Evolutionary conservation across 2,329 filamentous ascomycete species (phyloP).

Genomic region (Scopulariopsis brevicaulis): DNA sequence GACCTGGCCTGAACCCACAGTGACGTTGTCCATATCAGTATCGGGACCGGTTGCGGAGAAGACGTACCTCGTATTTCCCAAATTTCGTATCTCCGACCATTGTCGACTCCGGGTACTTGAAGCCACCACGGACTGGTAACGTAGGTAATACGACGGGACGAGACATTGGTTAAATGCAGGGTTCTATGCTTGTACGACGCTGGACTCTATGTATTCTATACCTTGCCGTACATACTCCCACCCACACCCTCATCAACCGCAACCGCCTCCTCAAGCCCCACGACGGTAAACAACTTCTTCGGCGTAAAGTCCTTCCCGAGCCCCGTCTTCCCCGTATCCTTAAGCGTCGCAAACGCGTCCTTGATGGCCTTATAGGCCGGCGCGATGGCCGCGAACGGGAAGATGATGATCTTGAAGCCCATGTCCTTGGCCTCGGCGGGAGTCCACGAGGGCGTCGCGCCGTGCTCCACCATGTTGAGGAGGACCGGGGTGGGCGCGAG

Average conservation of each 20-base stretch:
- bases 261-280: neutral
- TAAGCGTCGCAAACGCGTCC: neutral
- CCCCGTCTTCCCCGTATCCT: neutral
- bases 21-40: too few relatives aligned
- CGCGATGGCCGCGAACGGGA: slow-evolving; percentile 32
- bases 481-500: slow-evolving; percentile 38
- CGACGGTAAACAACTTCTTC: neutral
- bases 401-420: slow-evolving; percentile 49
- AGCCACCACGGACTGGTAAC: too few relatives aligned
- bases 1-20: too few relatives aligned
- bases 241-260: neutral
- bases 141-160: too few relatives aligned
- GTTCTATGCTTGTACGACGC: too few relatives aligned
- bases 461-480: slow-evolving; percentile 46
- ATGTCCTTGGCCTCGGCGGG: slow-evolving; percentile 39
- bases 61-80: too few relatives aligned
- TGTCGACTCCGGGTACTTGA: too few relatives aligned
- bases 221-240: neutral
- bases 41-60: too few relatives aligned
- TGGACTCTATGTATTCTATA: neutral
- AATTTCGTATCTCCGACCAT: too few relatives aligned
- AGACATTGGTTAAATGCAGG: too few relatives aligned
- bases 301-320: neutral
- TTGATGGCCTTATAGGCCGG: slow-evolving; percentile 30
- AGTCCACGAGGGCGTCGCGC: slow-evolving; percentile 40